Percentiles rank a stretch among this genome's conserved stretches.
phyloP scores from a whole-genome alignment of 2,329 filamentous ascomycete species.

The Neopestalotiopsis clavispora region DNA sequence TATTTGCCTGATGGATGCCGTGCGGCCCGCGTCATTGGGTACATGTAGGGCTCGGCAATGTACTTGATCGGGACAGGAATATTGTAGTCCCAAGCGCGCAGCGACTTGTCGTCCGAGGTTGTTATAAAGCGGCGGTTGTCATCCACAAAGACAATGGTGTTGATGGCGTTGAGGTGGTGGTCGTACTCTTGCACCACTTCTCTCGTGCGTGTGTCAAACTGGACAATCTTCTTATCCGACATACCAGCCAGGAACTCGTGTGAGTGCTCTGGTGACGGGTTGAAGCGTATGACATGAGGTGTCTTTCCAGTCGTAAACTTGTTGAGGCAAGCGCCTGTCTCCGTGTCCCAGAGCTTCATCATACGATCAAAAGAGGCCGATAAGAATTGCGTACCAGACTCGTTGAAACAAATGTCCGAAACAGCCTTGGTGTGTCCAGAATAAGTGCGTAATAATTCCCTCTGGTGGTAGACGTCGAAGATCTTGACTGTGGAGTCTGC shows the following conservation, averaged over 20 bases:
- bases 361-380: slow-evolving; percentile 92
- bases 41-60: slow-evolving; percentile 98
- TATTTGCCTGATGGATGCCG: slow-evolving; percentile 91
- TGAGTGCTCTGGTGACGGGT: slow-evolving; percentile 75
- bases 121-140: slow-evolving; percentile 95
- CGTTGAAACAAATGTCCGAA: slow-evolving; percentile 88
- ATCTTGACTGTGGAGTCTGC: slow-evolving; percentile 92
- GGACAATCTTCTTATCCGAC: slow-evolving; percentile 98
- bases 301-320: slow-evolving; percentile 95
- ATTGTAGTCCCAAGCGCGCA: slow-evolving; percentile 97
- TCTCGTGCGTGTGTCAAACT: slow-evolving; percentile 84
- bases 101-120: slow-evolving; percentile 94
- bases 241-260: slow-evolving; percentile 96
- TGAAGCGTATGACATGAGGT: slow-evolving; percentile 93
- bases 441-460: slow-evolving; percentile 89
- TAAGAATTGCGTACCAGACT: slow-evolving; percentile 81
- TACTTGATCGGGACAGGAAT: slow-evolving; percentile 99
- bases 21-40: slow-evolving; percentile 85
- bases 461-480: slow-evolving; percentile 91
- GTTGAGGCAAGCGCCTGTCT: slow-evolving; percentile 85
- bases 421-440: slow-evolving; percentile 88
- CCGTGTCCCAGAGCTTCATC: slow-evolving; percentile 98
- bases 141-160: slow-evolving; percentile 96
- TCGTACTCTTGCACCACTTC: slow-evolving; percentile 96
- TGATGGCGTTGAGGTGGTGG: slow-evolving; percentile 96